These are phyloP conservation scores for Camellia sinensis DNA, from an alignment of 148 eudicot species.

Conservation along the genomic window DNA sequence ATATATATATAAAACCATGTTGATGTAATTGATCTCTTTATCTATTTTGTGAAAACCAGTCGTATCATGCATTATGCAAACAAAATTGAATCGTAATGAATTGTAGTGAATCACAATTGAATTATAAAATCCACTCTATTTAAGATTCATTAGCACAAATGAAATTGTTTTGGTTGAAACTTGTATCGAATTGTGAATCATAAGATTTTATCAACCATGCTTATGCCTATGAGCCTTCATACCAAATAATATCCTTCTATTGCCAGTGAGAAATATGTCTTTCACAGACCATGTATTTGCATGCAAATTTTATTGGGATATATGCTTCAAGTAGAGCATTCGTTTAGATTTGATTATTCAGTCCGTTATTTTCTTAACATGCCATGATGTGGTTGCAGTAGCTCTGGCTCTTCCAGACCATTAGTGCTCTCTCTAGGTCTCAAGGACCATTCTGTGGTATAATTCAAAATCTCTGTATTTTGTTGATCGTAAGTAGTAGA, in stretches of 20 bases:
- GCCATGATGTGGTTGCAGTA: slow-evolving; percentile 35
- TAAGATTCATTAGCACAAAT: too few species aligned
- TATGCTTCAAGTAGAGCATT: not conserved
- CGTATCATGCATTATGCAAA: too few species aligned
- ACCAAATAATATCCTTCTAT: not conserved
- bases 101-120: too few species aligned
- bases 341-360: too few species aligned
- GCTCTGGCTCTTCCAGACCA: slow-evolving; percentile 60
- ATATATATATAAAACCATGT: too few species aligned
- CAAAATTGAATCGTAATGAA: too few species aligned
- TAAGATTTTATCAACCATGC: not conserved
- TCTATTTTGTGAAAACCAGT: too few species aligned
- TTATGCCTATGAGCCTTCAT: not conserved
- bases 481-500: not conserved
- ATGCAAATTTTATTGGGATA: not conserved
- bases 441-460: slow-evolving; percentile 80
- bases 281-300: not conserved
- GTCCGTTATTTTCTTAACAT: not conserved
- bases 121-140: too few species aligned
- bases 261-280: not conserved
- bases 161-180: too few species aligned
- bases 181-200: too few species aligned
- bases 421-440: slow-evolving; percentile 83
- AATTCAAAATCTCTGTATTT: slow-evolving; percentile 1
- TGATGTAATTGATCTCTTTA: too few species aligned